Base-by-base conservation (phyloP, 1,139 yeast species). In the Suhomyces bokatorum region DNA sequence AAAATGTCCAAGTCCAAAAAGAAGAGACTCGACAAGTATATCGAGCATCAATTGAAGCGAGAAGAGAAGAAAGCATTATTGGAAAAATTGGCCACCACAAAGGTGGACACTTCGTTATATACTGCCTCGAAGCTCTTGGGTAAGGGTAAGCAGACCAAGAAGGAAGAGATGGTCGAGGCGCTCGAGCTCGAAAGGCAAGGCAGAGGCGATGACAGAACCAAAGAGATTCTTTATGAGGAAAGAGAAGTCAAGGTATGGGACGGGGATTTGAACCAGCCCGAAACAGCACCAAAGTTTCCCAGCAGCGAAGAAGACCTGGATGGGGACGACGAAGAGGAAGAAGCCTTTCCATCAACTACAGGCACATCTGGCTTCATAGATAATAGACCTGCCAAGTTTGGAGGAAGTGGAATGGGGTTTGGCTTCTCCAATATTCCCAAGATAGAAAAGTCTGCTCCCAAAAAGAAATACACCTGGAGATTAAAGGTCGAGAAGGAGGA, bases 11-110 rank as follows among this genome's bases (percentile, higher is more conserved):
- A 80, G 42, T 77, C 85, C 37, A 93, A 91, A 66, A 80, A 80
- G 66, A 93, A 93, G 67, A 66, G 93, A 50, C 63, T 85, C 42
- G 91, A 85, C 51, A 85, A 85, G 61, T 85, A 84, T 58, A 83
- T 85, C 30, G 97, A 90, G 50, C 95, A 87, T 65, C 98, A 93
- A 64, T 64, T 93, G 52, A 86, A 87, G 55, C 77, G 96, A 61
- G 96, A 91, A 62, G 98, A 93, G 66, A 88, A 87, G 66, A 87
- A 86, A 55, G 78, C 78, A 4, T 70, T 93, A 46, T 70, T 93
- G 37, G 83, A 84, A 48, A 91, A 90, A 60, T 73, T 93, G 37
- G 75, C 85, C 33, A 75, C 75, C 17, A 83, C 95, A 1, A 81
- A 83, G 51, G 77, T 91, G 36, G 96, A 91, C 57, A 82, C 96